phyloP scores from a whole-genome alignment of 192 early-diverging fungal species.

The Allomyces macrogynus region DNA sequence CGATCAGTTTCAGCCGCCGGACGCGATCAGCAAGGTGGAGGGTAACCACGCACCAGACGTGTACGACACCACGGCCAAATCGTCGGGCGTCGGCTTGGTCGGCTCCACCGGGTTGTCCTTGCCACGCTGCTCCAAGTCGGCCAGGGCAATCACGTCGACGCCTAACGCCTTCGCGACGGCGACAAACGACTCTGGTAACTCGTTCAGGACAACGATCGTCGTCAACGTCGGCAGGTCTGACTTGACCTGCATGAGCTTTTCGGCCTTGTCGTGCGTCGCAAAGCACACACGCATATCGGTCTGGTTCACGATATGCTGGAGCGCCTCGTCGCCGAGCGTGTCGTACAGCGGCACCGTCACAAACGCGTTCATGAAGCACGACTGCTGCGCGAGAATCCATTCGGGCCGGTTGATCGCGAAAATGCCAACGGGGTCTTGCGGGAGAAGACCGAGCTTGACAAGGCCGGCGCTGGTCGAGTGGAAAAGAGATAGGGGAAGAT shows the following conservation, averaged over 20 bases:
- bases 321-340: slow-evolving; percentile 50
- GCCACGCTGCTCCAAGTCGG: slow-evolving; percentile 37
- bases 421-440: slow-evolving; percentile 34
- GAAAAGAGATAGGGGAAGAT: no score
- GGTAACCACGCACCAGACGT: slow-evolving; percentile 34
- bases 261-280: slow-evolving; percentile 35
- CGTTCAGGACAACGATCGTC: slow-evolving; percentile 8
- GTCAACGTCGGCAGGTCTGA: slow-evolving; percentile 47
- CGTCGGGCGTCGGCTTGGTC: slow-evolving; percentile 35
- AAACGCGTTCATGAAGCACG: slow-evolving; percentile 38
- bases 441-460: slow-evolving; percentile 11
- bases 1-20: neutral
- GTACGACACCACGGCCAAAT: slow-evolving; percentile 55
- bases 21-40: neutral
- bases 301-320: slow-evolving; percentile 67
- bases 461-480: slow-evolving; percentile 11
- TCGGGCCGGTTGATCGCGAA: slow-evolving; percentile 55
- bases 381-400: slow-evolving; percentile 54
- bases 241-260: slow-evolving; percentile 23
- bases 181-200: neutral
- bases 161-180: slow-evolving; percentile 9
- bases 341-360: slow-evolving; percentile 77
- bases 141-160: slow-evolving; percentile 37
- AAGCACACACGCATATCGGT: slow-evolving; percentile 50
- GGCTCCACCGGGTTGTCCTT: slow-evolving; percentile 24